A percentile compares a stretch with the other conserved stretches of the same genome.
phyloP scores from a whole-genome alignment of 495 filamentous ascomycete species.

The Talaromyces borbonicus region DNA sequence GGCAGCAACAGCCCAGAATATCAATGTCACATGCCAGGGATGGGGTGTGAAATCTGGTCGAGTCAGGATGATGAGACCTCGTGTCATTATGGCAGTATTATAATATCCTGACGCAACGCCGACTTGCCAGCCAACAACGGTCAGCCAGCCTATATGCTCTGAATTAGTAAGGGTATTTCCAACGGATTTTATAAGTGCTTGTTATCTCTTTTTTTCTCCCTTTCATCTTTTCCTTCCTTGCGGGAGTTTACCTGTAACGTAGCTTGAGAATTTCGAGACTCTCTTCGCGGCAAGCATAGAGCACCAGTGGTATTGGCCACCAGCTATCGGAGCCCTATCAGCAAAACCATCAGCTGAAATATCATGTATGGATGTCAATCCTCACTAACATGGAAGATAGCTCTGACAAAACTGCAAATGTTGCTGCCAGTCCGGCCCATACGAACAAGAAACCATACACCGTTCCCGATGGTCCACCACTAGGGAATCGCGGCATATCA shows the following conservation, averaged over 20 bases:
- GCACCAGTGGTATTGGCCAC: conserved; percentile 46
- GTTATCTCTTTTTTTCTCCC: no score
- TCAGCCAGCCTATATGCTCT: conserved; percentile 3
- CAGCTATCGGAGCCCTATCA: conserved; percentile 36
- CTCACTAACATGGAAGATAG: conserved; percentile 30
- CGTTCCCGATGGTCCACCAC: conserved; percentile 41
- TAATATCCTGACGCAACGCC: conserved; percentile 26
- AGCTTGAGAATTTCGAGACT: conserved; percentile 33
- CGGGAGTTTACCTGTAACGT: conserved; percentile 38
- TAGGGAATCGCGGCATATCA: conserved; percentile 10
- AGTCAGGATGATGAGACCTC: conserved; percentile 29
- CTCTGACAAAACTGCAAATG: conserved; percentile 27
- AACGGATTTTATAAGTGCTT: conserved; percentile 17
- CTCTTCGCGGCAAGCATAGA: conserved; percentile 36
- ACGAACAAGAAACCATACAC: conserved; percentile 43
- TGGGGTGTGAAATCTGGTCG: conserved; percentile 22
- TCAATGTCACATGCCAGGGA: conserved; percentile 2
- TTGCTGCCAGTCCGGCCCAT: conserved; percentile 28
- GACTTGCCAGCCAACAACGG: conserved; percentile 7
- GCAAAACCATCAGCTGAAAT: background rate
- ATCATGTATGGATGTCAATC: background rate
- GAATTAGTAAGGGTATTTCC: background rate
- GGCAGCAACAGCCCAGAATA: conserved; percentile 2
- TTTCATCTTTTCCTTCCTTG: no score
- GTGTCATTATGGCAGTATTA: conserved; percentile 30